Evolutionary conservation across 1,284 basidiomycete genomes (phyloP).

Genomic region (Neonothopanus nambi): DNA sequence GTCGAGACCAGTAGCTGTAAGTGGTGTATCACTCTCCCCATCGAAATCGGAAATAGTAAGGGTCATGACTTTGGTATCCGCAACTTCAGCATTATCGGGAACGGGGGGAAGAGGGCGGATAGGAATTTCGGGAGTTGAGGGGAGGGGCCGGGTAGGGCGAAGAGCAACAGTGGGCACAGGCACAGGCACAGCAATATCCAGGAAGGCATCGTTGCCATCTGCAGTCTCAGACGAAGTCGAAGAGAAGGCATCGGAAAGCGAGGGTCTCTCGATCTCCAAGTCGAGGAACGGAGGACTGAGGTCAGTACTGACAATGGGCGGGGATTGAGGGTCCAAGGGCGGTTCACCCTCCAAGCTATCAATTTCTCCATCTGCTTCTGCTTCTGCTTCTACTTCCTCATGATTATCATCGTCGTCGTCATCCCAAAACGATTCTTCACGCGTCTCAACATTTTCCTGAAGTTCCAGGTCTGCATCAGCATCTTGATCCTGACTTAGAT

Average conservation of each 20-base stretch:
- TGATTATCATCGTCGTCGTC: conserved; percentile 13
- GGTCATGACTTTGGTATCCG: neutral
- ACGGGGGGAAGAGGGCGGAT: too few species aligned
- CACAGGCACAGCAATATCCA: too few species aligned
- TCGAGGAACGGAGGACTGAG: neutral
- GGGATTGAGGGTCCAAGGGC: conserved; percentile 16
- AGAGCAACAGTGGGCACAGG: too few species aligned
- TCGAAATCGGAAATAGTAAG: neutral
- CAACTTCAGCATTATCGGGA: too few species aligned
- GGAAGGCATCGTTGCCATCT: too few species aligned
- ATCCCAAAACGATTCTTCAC: conserved; percentile 1
- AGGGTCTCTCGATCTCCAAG: neutral
- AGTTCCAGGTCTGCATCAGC: neutral
- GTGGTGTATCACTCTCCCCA: neutral
- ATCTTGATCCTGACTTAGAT: neutral
- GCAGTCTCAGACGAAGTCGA: neutral
- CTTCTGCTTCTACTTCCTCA: too few species aligned
- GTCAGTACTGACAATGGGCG: conserved; percentile 4
- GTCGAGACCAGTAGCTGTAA: conserved; percentile 5
- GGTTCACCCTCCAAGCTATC: neutral
- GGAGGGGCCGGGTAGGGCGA: too few species aligned
- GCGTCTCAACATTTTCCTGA: neutral
- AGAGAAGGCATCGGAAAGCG: neutral
- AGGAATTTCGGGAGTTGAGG: too few species aligned
- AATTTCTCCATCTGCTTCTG: neutral